Percentiles rank a stretch among this genome's conserved stretches.
phyloP scores from a whole-genome alignment of 129 eudicot genomes.

The Gnaphalium uliginosum region DNA sequence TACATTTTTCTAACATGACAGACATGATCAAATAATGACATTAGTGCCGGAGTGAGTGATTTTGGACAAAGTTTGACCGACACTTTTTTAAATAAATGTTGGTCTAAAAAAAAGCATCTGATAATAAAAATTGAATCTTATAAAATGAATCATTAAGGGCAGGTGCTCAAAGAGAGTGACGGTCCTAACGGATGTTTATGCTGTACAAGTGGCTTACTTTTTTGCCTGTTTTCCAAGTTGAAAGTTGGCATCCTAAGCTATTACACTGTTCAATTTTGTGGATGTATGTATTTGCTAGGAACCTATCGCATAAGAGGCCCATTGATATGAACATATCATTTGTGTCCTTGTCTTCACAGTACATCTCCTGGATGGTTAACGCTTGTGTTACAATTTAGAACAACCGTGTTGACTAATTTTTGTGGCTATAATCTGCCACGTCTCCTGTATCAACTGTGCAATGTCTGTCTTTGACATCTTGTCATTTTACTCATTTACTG shows the following conservation, averaged over 20 bases:
- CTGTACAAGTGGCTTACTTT: not conserved
- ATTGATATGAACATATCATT: no score
- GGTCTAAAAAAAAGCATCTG: not conserved
- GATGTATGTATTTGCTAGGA: not conserved
- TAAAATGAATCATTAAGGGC: not conserved
- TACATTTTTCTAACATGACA: not conserved
- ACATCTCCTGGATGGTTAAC: not conserved
- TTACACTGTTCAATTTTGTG: not conserved
- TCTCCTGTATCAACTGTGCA: not conserved
- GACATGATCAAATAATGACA: not conserved
- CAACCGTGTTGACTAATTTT: not conserved
- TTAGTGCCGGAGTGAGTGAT: not conserved
- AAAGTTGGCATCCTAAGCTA: not conserved
- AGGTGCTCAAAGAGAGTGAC: not conserved
- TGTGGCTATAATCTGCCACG: not conserved
- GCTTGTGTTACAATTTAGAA: not conserved
- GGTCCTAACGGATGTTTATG: no score
- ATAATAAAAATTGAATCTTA: not conserved
- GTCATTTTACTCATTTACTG: constrained; percentile 4
- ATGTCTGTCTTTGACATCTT: not conserved
- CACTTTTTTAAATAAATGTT: no score
- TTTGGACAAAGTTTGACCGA: not conserved
- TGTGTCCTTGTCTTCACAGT: not conserved
- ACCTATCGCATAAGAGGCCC: no score
- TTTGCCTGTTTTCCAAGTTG: not conserved